Evolutionary conservation across 495 filamentous ascomycete species (phyloP), one percentile per base, ranked within the genome.

Genomic region (Lophium mytilinum): DNA sequence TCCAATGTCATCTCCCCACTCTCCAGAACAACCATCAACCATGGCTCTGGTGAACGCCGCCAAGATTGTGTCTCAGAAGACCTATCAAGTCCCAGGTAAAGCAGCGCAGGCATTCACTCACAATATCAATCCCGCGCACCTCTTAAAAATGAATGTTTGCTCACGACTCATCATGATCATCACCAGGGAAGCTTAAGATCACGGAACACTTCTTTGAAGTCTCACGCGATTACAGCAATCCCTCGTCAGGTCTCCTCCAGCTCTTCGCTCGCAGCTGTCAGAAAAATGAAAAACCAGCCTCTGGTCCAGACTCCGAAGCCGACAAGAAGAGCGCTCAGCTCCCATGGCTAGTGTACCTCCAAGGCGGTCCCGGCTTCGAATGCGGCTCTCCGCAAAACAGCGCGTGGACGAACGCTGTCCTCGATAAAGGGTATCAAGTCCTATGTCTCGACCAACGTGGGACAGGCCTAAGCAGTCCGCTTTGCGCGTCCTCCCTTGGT

Each of bases 401-500:
- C 62, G 71, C 80, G 18, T 80, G 87, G 63, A 83, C 88, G 10
- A 75, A 80, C 14, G 69, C 74, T n/a, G 76, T 88, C 17, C 80
- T 96, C 7, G 84, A 83, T 55, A 85, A 85, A 55, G 92, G 92
- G 19, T 96, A 94, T 65, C 76, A 93, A 73, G 70, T 96, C 24
- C 78, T 97, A 9, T 86, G 84, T 54, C 76, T 97, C 2, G 92
- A 97, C 68, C 89, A 94, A 63, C 81, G 92, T 14, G 92, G 92
- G 10, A 95, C 89, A 19, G 92, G 92, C 3, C 71, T 95, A 37
- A 92, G 87, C 69, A 85, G 79, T 1, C 84, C 90, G 0, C 75
- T 97, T 45, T 83, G 88, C 9, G 83, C 87, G 9, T 76, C 75
- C 18, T 86, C 83, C 0, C 75, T 96, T 2, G 79, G 80, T 35